phyloP scores from a whole-genome alignment of 2,329 filamentous ascomycete genomes.

The Myriosclerotinia curreyana region DNA sequence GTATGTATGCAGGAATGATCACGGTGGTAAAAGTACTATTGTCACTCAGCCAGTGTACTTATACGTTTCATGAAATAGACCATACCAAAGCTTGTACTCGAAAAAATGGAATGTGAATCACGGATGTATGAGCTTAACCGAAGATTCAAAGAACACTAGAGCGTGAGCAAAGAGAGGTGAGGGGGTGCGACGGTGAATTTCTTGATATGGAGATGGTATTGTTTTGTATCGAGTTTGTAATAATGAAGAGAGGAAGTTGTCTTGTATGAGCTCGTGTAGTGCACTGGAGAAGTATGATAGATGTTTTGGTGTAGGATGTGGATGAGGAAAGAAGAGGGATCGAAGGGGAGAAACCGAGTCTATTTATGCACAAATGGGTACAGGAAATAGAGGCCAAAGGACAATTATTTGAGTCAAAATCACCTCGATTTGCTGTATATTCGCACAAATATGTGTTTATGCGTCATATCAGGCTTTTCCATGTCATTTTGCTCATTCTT shows the following conservation, averaged over 20 bases:
- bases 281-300: neutral
- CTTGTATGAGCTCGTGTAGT: neutral
- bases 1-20: neutral
- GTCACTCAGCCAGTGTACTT: neutral
- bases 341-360: neutral
- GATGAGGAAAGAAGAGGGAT: neutral
- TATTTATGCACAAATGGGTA: neutral
- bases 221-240: neutral
- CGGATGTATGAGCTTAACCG: neutral
- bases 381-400: neutral
- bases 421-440: neutral
- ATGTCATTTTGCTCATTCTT: neutral
- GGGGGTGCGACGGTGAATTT: neutral
- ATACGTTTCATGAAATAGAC: neutral
- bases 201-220: neutral
- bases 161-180: neutral
- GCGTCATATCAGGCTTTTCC: neutral
- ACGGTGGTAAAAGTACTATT: neutral
- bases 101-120: neutral
- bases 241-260: neutral
- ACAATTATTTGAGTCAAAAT: neutral
- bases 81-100: neutral
- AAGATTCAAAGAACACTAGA: neutral
- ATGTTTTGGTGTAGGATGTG: neutral
- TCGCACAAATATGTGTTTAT: too few species aligned